Evolutionary conservation across 2,329 filamentous ascomycete species (phyloP), one percentile per base, ranked within the genome.

Genomic region (Myotisia sp.): DNA sequence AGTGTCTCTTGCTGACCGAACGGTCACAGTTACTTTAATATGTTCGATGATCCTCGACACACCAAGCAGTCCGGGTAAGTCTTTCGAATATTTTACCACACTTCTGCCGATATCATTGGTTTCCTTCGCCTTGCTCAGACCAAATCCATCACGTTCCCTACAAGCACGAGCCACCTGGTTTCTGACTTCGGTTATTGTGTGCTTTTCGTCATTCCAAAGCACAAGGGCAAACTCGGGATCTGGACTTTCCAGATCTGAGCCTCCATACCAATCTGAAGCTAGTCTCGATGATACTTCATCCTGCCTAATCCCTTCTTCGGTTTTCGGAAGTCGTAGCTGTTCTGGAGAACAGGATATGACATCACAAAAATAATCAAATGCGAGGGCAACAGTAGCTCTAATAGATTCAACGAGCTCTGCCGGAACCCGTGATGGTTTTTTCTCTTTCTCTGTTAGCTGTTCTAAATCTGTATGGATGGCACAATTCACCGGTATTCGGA

Each of bases 191-290:
- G 76, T 73, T 27, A 95, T 78, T 0, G 90, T 98, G 54, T 98
- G 90, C 57, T 98, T 98, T 60, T 98, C 90, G 44, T 98, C 90
- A 47, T 98, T 98, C 90, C 90, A 98, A 4, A 98, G 64, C 10
- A 94, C 65, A 28, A 98, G 63, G 4, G 82, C 79, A 55, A 79
- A 98, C 47, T 93, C 83, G 8, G 72, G 72, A 16, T 77, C 68
- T 2, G 72, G 65, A 37, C 77, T 71, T 5, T 59, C 52, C 23
- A 72, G 63, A 46, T 81, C 74, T 1, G 71, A 72, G 24, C 62
- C 59, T 21, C 70, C 65, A 45, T 86, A 90, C 57, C 85, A 86
- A 30, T 75, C 76, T 0, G 79, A 72, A 5, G 71, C 74, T 21
- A 95, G 63, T 13, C 86, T 71, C 10, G 87, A 93, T 39, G 71